phyloP scores from a whole-genome alignment of 345 rosid species.

The Eucalyptus sideroxylon region DNA sequence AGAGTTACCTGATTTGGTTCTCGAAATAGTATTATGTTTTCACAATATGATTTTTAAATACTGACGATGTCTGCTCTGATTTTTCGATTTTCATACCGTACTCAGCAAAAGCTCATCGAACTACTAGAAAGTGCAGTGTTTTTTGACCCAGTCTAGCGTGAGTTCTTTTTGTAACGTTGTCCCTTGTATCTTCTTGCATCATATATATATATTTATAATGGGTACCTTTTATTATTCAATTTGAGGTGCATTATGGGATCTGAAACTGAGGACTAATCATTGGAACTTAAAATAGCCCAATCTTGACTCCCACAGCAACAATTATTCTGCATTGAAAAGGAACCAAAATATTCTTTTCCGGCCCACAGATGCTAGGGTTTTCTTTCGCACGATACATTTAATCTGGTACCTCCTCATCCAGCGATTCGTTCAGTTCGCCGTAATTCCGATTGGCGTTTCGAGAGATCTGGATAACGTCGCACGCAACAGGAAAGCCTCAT shows the following conservation, averaged over 20 bases:
- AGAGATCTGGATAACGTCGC: neutral
- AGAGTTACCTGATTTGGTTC: neutral
- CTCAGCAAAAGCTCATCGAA: neutral
- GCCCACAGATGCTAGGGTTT: neutral
- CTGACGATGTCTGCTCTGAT: neutral
- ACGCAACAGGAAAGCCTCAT: neutral
- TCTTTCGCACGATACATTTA: neutral
- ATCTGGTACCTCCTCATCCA: neutral
- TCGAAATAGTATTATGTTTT: neutral
- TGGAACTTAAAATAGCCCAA: neutral
- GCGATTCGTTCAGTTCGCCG: neutral
- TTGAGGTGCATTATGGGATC: neutral
- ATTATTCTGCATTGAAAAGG: neutral
- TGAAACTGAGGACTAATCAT: neutral
- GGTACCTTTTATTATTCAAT: neutral
- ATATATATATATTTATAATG: neutral
- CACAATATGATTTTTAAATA: neutral
- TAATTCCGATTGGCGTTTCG: neutral
- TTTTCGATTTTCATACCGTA: neutral
- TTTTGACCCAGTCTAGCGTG: neutral
- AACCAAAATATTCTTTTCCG: neutral
- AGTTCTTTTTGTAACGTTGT: neutral
- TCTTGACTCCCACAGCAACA: neutral
- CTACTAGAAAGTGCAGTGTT: neutral
- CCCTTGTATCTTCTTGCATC: neutral